Percentiles rank a stretch among this genome's conserved stretches.
phyloP scores from a whole-genome alignment of 805 yeast species.

The Isabelozyma pseudorhagii region DNA sequence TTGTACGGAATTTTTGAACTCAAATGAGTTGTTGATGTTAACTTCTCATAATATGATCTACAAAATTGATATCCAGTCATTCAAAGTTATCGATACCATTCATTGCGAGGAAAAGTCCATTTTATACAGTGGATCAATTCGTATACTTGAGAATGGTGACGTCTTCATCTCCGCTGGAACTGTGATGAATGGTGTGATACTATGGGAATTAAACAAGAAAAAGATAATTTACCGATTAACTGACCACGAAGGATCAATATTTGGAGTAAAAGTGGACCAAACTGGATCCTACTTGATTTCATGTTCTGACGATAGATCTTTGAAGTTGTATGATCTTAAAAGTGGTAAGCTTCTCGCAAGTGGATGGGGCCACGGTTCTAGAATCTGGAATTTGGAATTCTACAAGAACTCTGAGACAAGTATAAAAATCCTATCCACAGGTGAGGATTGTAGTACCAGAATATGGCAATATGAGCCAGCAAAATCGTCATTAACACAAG shows the following conservation, averaged over 20 bases:
- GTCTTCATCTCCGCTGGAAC: constrained; percentile 84
- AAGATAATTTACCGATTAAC: constrained; percentile 52
- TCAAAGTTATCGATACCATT: constrained; percentile 23
- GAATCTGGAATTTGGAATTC: constrained; percentile 84
- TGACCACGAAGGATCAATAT: constrained; percentile 90
- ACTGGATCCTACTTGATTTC: constrained; percentile 59
- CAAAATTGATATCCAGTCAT: constrained; percentile 27
- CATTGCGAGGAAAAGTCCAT: constrained; percentile 73
- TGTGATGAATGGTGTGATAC: constrained; percentile 79
- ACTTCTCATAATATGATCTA: constrained; percentile 77
- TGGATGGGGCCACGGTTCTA: constrained; percentile 96
- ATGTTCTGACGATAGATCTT: constrained; percentile 93
- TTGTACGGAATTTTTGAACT: constrained; percentile 48
- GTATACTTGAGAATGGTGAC: constrained; percentile 35
- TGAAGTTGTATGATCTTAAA: constrained; percentile 66
- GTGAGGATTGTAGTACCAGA: constrained; percentile 79
- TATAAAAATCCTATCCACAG: constrained; percentile 62
- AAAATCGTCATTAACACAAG: constrained; percentile 33
- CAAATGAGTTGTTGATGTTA: constrained; percentile 44
- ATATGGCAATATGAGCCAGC: constrained; percentile 56
- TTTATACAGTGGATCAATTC: constrained; percentile 80
- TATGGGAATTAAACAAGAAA: constrained; percentile 61
- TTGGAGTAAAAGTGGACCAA: constrained; percentile 65
- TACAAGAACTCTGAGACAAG: constrained; percentile 22
- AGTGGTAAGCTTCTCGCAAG: constrained; percentile 61